Conservation (phyloP, 2,329 filamentous ascomycete species). For the Fusarium sp. region DNA sequence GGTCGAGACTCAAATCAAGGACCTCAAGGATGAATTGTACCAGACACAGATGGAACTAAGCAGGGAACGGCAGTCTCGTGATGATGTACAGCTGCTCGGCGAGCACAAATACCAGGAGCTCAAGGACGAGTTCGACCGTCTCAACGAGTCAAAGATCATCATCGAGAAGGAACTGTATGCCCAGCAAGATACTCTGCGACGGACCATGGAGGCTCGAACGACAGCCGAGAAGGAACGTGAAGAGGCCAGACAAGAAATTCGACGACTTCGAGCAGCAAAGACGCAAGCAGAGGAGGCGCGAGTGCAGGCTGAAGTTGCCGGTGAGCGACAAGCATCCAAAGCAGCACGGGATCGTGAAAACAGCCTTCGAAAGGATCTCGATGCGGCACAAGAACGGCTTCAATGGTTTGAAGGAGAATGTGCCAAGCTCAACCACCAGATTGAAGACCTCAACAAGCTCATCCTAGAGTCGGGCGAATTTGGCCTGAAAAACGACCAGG, state of each 20-base stretch:
- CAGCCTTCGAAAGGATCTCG: constrained; percentile 82
- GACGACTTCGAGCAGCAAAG: constrained; percentile 84
- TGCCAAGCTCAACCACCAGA: constrained; percentile 78
- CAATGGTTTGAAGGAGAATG: constrained; percentile 86
- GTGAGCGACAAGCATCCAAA: constrained; percentile 82
- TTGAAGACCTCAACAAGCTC: constrained; percentile 87
- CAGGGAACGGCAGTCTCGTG: constrained; percentile 90
- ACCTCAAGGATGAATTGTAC: constrained; percentile 88
- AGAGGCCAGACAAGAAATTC: constrained; percentile 87
- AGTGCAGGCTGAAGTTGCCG: constrained; percentile 81
- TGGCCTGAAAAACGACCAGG: constrained; percentile 89
- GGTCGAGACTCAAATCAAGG: constrained; percentile 87
- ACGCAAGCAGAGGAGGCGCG: constrained; percentile 88
- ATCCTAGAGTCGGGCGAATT: constrained; percentile 92
- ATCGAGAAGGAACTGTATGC: constrained; percentile 98
- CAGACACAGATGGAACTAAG: constrained; percentile 89
- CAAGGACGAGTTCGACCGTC: constrained; percentile 84
- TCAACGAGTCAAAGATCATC: constrained; percentile 95
- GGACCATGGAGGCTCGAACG: constrained; percentile 84
- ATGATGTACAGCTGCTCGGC: constrained; percentile 90
- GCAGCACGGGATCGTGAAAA: constrained; percentile 85
- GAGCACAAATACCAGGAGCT: constrained; percentile 89
- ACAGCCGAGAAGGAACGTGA: constrained; percentile 89
- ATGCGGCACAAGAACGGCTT: constrained; percentile 80
- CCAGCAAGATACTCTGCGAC: constrained; percentile 90